These are phyloP conservation scores for Wickerhamomyces sp. DNA, from an alignment of 1,139 yeast species.

Conservation along the genomic window DNA sequence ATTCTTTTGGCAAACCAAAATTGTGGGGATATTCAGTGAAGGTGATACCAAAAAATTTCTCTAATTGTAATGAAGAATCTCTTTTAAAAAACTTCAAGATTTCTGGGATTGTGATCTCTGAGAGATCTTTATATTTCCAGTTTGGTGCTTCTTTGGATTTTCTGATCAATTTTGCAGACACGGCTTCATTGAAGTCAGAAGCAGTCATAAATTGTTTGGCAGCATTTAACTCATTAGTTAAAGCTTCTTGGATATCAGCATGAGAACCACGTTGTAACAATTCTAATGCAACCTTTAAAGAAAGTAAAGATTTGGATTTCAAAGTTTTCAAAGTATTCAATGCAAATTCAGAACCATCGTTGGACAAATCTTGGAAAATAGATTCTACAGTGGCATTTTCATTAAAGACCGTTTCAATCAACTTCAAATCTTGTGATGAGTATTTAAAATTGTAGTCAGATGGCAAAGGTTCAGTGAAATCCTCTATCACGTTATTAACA, in stretches of 20 bases:
- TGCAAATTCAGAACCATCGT: constrained; percentile 50
- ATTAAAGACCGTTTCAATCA: constrained; percentile 66
- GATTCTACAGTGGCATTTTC: constrained; percentile 49
- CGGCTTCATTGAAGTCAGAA: constrained; percentile 64
- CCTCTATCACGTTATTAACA: constrained; percentile 65
- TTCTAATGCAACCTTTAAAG: constrained; percentile 70
- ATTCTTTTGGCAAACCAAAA: constrained; percentile 68
- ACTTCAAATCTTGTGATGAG: constrained; percentile 48
- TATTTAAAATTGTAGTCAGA: constrained; percentile 56
- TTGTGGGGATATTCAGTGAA: constrained; percentile 66
- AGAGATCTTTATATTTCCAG: constrained; percentile 34
- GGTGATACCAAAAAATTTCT: constrained; percentile 45
- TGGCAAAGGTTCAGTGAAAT: constrained; percentile 70
- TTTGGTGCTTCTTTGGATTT: constrained; percentile 53
- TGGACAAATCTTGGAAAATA: constrained; percentile 50
- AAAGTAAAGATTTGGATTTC: constrained; percentile 59
- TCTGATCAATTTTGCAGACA: constrained; percentile 62
- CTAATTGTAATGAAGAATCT: constrained; percentile 27
- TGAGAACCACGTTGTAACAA: constrained; percentile 60
- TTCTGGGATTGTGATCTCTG: constrained; percentile 28
- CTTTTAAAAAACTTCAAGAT: constrained; percentile 21
- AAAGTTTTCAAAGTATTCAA: constrained; percentile 50
- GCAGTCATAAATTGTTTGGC: constrained; percentile 73
- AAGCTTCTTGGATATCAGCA: constrained; percentile 59
- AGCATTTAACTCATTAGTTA: constrained; percentile 68